phyloP scores from a whole-genome alignment of 2,329 filamentous ascomycete genomes.

The Fusarium albidum region DNA sequence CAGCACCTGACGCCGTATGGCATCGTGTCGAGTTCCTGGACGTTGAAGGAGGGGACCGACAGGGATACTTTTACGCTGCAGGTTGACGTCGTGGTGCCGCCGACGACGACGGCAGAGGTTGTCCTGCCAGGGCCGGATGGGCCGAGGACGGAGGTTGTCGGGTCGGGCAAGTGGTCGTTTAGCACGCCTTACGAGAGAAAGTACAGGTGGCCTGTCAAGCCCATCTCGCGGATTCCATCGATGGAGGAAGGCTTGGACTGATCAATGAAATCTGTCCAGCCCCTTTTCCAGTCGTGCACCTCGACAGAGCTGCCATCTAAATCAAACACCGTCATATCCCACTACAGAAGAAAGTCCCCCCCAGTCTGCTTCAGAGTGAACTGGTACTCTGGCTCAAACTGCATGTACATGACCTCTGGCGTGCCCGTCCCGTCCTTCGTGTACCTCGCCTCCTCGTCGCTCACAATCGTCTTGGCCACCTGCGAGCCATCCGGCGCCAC shows the following conservation, averaged over 20 bases:
- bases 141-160: slow-evolving; percentile 20
- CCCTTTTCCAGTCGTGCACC: slow-evolving; percentile 41
- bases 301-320: slow-evolving; percentile 38
- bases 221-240: neutral
- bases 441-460: slow-evolving; percentile 51
- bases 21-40: slow-evolving; percentile 32
- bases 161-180: slow-evolving; percentile 32
- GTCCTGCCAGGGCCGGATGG: slow-evolving; percentile 18
- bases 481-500: slow-evolving; percentile 36
- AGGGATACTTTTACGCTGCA: neutral
- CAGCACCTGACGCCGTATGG: slow-evolving; percentile 36
- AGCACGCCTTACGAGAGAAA: neutral
- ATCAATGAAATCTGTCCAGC: slow-evolving; percentile 41
- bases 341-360: slow-evolving; percentile 30
- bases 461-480: slow-evolving; percentile 47
- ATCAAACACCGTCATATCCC: slow-evolving; percentile 38
- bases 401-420: slow-evolving; percentile 38
- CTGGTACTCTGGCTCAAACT: slow-evolving; percentile 38
- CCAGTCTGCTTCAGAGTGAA: slow-evolving; percentile 22
- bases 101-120: slow-evolving; percentile 33
- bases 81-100: slow-evolving; percentile 28
- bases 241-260: too few relatives aligned
- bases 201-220: slow-evolving; percentile 19
- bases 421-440: slow-evolving; percentile 37
- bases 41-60: slow-evolving; percentile 3